A percentile compares a stretch with the other conserved stretches of the same genome.
Conservation (phyloP, 2,329 filamentous ascomycete species). For the Diplodia sapinea region DNA sequence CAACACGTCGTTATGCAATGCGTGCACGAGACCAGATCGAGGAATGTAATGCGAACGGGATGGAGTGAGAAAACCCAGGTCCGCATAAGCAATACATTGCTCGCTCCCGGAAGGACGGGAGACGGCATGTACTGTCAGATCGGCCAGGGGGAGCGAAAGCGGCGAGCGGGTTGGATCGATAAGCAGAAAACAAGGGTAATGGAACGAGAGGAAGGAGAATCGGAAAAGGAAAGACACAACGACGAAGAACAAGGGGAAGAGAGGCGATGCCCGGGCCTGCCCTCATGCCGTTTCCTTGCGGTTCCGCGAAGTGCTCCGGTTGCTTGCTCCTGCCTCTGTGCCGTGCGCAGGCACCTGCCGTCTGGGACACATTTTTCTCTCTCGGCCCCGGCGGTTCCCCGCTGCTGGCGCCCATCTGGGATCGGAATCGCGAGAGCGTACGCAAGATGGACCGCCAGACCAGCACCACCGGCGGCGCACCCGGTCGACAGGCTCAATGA, state of each 20-base stretch:
- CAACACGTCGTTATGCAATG: background rate
- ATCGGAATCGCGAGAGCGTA: constrained; percentile 3
- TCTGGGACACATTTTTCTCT: background rate
- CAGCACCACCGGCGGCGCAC: constrained; percentile 4
- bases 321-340: background rate
- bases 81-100: constrained; percentile 1
- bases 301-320: background rate
- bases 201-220: background rate
- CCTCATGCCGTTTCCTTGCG: too few species aligned
- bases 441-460: background rate
- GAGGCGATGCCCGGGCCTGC: background rate
- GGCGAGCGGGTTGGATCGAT: background rate
- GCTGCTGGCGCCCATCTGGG: background rate
- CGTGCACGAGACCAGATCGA: background rate
- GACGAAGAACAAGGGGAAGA: background rate
- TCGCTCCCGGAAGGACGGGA: background rate
- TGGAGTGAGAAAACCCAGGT: background rate
- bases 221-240: background rate
- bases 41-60: background rate
- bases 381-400: background rate
- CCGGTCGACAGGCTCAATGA: background rate
- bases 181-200: background rate
- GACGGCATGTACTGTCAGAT: too few species aligned
- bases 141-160: background rate
- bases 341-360: background rate